Base-by-base conservation (phyloP, 768 basidiomycete genomes). In the Boletus edulis region DNA sequence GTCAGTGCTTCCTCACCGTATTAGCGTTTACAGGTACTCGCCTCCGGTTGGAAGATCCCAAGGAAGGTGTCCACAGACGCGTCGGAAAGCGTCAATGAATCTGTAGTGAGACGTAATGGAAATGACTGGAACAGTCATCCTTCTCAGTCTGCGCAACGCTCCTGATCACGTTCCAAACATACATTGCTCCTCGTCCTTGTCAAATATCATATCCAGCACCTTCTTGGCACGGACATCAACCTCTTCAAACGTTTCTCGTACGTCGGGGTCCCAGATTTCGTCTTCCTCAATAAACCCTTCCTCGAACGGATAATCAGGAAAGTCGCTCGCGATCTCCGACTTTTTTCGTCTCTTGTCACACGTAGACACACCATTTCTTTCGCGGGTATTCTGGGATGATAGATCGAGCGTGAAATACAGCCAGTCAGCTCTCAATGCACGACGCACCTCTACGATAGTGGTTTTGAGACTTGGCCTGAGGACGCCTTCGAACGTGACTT, bases 61-160 rank as follows among this genome's bases (percentile, higher is more conserved):
- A 10, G 49, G 54, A 3, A 65, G 63, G n/a, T 83, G 76, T 5
- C 74, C 79, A 29, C 82, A 67, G 0, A 76, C 76, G 4, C 64
- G 70, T 59, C 87, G 59, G 47, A 87, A 80, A 1, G 78, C 81
- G 42, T 78, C 76, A 41, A 86, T 85, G 56, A 84, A 79, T 1
- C 81, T 85, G 17, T 81, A 76, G 62, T 91, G 89, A 1, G 82
- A 79, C 1, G 86, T 86, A 54, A 89, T 78, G 5, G 85, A 84
- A 17, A 89, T 78, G 58, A 81, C 88, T 89, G 40, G 24, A 47
- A 35, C 11, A 34, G 14, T 55, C 35, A 48, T 39, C 42, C 13
- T 9, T 42, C 10, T 42, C 12, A 35, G 34, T n/a, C 24, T 5
- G 14, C 2, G 38, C 38, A 11, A 35, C 14, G 17, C n/a, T n/a